A percentile compares a stretch with the other conserved stretches of the same genome.
Evolutionary conservation across 148 eudicot genomes (phyloP).

Genomic region (Rhododendron henanense): DNA sequence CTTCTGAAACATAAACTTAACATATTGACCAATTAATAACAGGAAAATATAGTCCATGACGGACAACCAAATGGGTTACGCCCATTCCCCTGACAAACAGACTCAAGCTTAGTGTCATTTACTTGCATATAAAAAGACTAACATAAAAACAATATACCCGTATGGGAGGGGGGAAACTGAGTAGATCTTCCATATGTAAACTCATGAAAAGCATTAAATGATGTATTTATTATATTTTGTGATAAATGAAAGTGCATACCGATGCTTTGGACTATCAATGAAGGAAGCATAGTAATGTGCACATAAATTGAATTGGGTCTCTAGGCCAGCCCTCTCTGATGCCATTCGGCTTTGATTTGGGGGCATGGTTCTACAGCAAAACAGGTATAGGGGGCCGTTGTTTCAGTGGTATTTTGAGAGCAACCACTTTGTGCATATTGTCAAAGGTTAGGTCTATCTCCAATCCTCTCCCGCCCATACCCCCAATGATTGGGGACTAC

Average conservation of each 20-base stretch:
- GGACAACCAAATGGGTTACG: neutral
- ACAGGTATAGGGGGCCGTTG: too few relatives aligned
- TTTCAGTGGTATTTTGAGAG: too few relatives aligned
- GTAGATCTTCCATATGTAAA: neutral
- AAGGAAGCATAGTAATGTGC: too few relatives aligned
- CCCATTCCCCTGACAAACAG: neutral
- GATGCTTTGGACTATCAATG: too few relatives aligned
- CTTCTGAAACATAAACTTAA: neutral
- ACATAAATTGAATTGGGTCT: too few relatives aligned
- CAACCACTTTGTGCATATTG: too few relatives aligned
- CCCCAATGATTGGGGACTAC: too few relatives aligned
- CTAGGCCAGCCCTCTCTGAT: too few relatives aligned
- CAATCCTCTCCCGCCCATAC: too few relatives aligned
- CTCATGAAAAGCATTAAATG: neutral
- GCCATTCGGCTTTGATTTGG: too few relatives aligned
- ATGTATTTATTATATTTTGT: neutral
- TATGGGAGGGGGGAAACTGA: neutral
- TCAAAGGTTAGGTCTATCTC: too few relatives aligned
- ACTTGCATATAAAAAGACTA: neutral
- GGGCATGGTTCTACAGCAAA: too few relatives aligned
- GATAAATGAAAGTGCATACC: neutral
- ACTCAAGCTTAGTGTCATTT: neutral
- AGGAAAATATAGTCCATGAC: neutral
- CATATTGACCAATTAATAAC: neutral
- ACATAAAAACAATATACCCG: neutral